These are phyloP conservation scores for Echinosophora koreensis DNA, from an alignment of 306 rosid species.

Conservation along the genomic window DNA sequence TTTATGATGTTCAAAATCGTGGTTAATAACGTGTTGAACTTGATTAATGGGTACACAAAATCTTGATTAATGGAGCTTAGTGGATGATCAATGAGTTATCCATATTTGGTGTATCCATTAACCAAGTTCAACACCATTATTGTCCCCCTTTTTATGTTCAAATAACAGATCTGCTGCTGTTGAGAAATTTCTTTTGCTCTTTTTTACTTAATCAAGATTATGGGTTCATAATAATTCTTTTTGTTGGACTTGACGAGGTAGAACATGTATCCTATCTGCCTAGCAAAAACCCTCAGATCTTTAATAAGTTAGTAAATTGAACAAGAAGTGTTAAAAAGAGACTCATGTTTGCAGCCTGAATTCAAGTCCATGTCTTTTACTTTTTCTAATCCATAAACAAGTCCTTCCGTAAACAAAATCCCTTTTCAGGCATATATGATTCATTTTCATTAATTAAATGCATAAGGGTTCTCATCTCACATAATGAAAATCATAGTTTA, in stretches of 20 bases:
- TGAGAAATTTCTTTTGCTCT: background rate
- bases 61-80: too few species aligned
- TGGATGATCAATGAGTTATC: too few species aligned
- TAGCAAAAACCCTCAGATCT: conserved; percentile 12
- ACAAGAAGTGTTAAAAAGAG: background rate
- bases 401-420: background rate
- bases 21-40: too few species aligned
- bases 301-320: background rate
- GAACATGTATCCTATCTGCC: background rate
- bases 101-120: too few species aligned
- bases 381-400: conserved; percentile 1
- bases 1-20: too few species aligned
- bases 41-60: too few species aligned
- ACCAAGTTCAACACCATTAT: too few species aligned
- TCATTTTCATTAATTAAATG: background rate
- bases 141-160: too few species aligned
- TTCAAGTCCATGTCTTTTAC: background rate
- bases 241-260: background rate
- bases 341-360: background rate
- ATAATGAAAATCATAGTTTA: background rate
- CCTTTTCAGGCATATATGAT: conserved; percentile 4
- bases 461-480: background rate
- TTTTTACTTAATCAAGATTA: conserved; percentile 4
- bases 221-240: background rate
- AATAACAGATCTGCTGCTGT: too few species aligned